These are phyloP conservation scores for Coemansia sp. DNA, from an alignment of 192 early-diverging fungal genomes.

Conservation along the genomic window DNA sequence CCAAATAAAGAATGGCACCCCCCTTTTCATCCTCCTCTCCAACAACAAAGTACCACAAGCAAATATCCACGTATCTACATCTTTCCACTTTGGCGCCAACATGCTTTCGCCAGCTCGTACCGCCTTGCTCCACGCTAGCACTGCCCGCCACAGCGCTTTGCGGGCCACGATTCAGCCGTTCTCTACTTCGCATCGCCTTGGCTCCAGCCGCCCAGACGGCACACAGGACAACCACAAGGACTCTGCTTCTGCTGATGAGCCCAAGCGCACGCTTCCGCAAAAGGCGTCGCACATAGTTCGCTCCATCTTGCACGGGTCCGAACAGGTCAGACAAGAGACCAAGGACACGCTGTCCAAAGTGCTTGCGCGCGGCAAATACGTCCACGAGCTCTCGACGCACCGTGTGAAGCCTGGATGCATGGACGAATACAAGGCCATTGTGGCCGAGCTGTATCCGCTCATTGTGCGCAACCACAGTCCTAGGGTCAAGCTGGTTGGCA, in stretches of 20 bases:
- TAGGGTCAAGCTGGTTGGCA: constrained; percentile 83
- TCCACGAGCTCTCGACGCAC: constrained; percentile 87
- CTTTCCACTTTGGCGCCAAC: background rate
- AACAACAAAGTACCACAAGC: background rate
- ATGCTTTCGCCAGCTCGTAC: background rate
- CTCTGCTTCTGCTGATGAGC: constrained; percentile 29
- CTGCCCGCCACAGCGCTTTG: background rate
- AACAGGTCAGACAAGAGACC: constrained; percentile 65
- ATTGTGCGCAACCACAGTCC: constrained; percentile 78
- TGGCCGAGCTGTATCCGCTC: constrained; percentile 75
- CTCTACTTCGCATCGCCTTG: background rate
- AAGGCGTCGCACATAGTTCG: constrained; percentile 66
- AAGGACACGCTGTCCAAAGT: constrained; percentile 73
- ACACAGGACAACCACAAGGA: constrained; percentile 1
- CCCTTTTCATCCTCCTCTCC: background rate
- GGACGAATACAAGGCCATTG: constrained; percentile 84
- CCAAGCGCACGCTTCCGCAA: constrained; percentile 54
- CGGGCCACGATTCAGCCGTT: background rate
- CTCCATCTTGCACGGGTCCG: constrained; percentile 73
- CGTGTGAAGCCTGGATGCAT: constrained; percentile 83
- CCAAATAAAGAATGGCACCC: background rate
- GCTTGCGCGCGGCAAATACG: constrained; percentile 85
- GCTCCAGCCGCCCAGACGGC: constrained; percentile 2
- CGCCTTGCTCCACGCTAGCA: background rate
- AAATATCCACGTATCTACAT: background rate